Base-by-base conservation (phyloP, 441 rosid genomes). In the Daphne laureola region DNA sequence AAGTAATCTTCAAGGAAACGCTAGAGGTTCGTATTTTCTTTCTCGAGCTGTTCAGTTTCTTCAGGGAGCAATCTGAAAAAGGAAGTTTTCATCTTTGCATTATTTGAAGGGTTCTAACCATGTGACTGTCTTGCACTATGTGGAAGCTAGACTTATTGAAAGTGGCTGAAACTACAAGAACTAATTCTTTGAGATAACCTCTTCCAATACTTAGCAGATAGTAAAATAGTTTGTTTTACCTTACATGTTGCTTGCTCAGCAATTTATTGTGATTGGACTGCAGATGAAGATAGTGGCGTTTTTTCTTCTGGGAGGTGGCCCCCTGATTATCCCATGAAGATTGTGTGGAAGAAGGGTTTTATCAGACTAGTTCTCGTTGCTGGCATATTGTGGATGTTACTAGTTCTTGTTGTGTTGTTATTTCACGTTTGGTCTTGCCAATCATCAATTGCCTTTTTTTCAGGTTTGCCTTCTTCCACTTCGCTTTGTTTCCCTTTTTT, bases 401-500 rank as follows among this genome's bases (percentile, higher is more conserved):
- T 90, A 54, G 85, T 93, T 67, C 87, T 90, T 50, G 12, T 71
- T 64, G 89, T 74, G 2, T 59, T 82, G 26, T 59, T 87, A 35
- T 79, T 93, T 72, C 99, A 87, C 59, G 64, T 90, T 52, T 90
- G 97, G 96, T 83, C 96, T 53, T 90, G 95, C 63, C 95, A 83
- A 48, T 80, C 97, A 72, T 79, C 95, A 0, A 57, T 74, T 31
- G 36, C 36, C 36, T 31, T 31, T 8, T 73, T 93, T 65, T 81
- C 98, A 75, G 97, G 98, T 92, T 31, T 31, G 38, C 38, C 38
- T 31, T 31, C 36, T 18, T 8, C 36, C 11, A 31, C 55, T 14
- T 42, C 25, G 17, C 5, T 17, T 36, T 25, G 21, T 26, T 43
- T 13, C 27, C 43, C 8, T 9, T 43, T 31, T 17, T 5, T 17